phyloP scores from a whole-genome alignment of 2,329 filamentous ascomycete genomes.

The Pseudogymnoascus sp. region DNA sequence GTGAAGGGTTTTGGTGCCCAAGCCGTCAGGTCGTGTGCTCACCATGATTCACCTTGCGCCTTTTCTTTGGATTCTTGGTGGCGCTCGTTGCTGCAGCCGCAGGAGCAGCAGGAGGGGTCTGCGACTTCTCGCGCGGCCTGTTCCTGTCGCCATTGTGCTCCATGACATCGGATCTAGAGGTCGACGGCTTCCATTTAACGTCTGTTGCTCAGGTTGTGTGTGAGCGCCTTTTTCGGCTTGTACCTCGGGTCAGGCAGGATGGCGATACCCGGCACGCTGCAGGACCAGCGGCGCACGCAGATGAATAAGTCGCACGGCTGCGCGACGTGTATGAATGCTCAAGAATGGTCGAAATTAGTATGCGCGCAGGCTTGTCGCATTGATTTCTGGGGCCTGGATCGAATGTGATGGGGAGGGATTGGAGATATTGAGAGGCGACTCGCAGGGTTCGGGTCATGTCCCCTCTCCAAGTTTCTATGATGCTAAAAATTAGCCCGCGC shows the following conservation, averaged over 20 bases:
- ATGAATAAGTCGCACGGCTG: not conserved
- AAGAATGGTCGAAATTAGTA: not conserved
- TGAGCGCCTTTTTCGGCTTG: conserved; percentile 4
- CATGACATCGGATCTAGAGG: conserved; percentile 29
- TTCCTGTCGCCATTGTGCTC: conserved; percentile 29
- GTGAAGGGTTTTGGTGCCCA: conserved; percentile 19
- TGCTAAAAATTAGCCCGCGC: conserved; percentile 5
- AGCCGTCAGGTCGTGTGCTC: conserved; percentile 23
- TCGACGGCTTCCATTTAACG: conserved; percentile 26
- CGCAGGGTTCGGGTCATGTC: conserved; percentile 4
- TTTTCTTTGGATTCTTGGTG: conserved; percentile 64
- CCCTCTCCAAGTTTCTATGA: conserved; percentile 7
- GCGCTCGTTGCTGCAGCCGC: conserved; percentile 21
- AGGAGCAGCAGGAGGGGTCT: conserved; percentile 24
- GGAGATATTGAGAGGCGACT: not conserved
- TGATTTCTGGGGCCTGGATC: not conserved
- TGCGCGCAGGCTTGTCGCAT: conserved; percentile 4
- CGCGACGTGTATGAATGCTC: conserved; percentile 2
- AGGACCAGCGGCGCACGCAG: conserved; percentile 7
- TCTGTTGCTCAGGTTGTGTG: conserved; percentile 2
- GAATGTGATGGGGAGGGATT: not conserved
- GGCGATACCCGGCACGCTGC: conserved; percentile 2
- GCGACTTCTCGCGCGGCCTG: conserved; percentile 26
- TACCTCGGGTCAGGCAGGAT: conserved; percentile 10
- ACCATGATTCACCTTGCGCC: conserved; percentile 87